phyloP scores from a whole-genome alignment of 2,329 filamentous ascomycete species.

The Calonectria pseudoturangicola region DNA sequence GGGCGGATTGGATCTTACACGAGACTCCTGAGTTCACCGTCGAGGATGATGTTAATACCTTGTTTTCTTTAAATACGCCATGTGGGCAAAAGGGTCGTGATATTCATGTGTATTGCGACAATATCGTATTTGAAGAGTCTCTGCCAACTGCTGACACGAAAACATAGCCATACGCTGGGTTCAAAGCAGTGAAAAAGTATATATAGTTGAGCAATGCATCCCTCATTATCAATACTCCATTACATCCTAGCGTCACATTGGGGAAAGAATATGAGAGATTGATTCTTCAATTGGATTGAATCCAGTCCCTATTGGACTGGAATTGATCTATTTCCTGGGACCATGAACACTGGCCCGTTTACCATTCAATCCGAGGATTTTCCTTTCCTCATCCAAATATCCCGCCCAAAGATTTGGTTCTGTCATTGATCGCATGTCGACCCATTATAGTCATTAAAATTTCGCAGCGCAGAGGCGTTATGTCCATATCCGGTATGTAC shows the following conservation, averaged over 20 bases:
- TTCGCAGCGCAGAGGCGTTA: slow-evolving; percentile 38
- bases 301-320: slow-evolving; percentile 23
- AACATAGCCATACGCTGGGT: background rate
- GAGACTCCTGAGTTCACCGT: background rate
- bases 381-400: slow-evolving; percentile 21
- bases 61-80: background rate
- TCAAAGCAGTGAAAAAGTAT: background rate
- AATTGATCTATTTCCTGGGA: slow-evolving; percentile 23
- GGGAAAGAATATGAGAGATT: background rate
- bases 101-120: background rate
- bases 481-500: slow-evolving; percentile 43
- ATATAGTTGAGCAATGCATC: background rate
- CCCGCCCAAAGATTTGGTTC: slow-evolving; percentile 33
- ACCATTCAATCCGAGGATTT: slow-evolving; percentile 14
- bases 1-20: background rate
- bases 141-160: background rate
- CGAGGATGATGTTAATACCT: background rate
- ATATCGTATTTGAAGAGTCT: background rate
- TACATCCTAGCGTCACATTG: background rate
- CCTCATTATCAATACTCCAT: background rate
- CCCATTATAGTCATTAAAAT: slow-evolving; percentile 50
- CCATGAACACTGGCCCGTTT: slow-evolving; percentile 6
- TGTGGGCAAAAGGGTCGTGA: background rate
- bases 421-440: slow-evolving; percentile 46
- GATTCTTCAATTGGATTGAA: slow-evolving; percentile 22